phyloP scores from a whole-genome alignment of 257 asterid species.

The Ajuga chamaepitys region DNA sequence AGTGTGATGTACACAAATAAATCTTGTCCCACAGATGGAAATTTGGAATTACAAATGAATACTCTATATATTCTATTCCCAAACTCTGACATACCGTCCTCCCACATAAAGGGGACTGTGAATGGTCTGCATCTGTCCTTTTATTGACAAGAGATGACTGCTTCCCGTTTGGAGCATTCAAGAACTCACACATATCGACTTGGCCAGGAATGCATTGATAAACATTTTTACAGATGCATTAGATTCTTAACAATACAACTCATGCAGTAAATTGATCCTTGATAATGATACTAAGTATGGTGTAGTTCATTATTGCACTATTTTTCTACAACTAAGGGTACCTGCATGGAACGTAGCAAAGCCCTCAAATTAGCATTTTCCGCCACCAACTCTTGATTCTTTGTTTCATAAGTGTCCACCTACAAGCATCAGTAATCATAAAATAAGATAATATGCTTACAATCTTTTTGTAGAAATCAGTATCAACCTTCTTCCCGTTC shows the following conservation, averaged over 20 bases:
- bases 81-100: conserved; percentile 58
- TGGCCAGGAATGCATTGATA: conserved; percentile 22
- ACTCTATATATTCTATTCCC: background rate
- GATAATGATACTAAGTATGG: too few relatives aligned
- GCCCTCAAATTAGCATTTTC: conserved; percentile 97
- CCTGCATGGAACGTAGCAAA: conserved; percentile 94
- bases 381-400: conserved; percentile 87
- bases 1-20: conserved; percentile 6
- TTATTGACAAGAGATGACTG: conserved; percentile 52
- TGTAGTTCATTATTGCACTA: too few relatives aligned
- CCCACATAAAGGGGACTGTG: conserved; percentile 90
- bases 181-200: conserved; percentile 91
- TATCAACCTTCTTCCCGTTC: conserved; percentile 85
- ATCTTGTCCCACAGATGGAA: conserved; percentile 11
- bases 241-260: conserved; percentile 1
- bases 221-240: background rate
- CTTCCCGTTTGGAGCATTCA: conserved; percentile 85
- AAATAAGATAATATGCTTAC: conserved; percentile 38
- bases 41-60: conserved; percentile 10
- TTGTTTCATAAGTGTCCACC: conserved; percentile 96
- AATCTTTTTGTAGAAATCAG: conserved; percentile 86
- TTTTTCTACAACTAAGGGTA: too few relatives aligned
- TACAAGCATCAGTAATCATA: conserved; percentile 25
- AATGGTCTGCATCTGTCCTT: conserved; percentile 58
- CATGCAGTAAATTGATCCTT: background rate